Conservation (phyloP, 164 flowering plant species). For the Piper betle region DNA sequence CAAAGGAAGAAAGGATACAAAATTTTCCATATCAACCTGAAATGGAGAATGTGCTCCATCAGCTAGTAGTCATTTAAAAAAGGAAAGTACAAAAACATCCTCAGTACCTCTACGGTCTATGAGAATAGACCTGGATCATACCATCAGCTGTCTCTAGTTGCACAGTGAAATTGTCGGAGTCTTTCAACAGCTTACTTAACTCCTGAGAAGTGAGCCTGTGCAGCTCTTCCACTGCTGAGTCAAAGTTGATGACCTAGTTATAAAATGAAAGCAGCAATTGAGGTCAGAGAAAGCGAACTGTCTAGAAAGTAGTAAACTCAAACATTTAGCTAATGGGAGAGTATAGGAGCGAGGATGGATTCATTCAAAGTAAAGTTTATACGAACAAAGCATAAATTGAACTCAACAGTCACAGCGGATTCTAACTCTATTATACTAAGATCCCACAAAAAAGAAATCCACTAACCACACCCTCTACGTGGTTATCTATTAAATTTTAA, state of each 20-base stretch:
- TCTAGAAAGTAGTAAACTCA: neutral
- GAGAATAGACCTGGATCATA: conserved; percentile 36
- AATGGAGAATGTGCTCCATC: conserved; percentile 7
- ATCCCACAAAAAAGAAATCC: neutral
- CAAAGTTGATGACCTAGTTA: conserved; percentile 57
- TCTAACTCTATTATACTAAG: neutral
- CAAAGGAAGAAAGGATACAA: conserved; percentile 60
- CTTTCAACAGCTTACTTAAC: conserved; percentile 53
- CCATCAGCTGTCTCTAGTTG: conserved; percentile 32
- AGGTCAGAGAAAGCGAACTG: neutral
- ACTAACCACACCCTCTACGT: neutral
- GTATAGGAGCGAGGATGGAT: neutral
- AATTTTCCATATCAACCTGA: conserved; percentile 77
- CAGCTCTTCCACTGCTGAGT: conserved; percentile 54
- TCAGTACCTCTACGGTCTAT: neutral
- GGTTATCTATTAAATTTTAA: neutral
- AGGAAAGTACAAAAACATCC: conserved; percentile 1
- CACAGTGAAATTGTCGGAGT: conserved; percentile 48
- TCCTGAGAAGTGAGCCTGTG: conserved; percentile 58
- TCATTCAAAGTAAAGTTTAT: neutral
- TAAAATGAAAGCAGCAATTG: conserved; percentile 1
- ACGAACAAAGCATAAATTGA: neutral
- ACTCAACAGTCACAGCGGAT: neutral
- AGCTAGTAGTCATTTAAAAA: neutral
- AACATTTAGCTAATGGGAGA: neutral